phyloP scores from a whole-genome alignment of 208 protist genomes.

The Trypanosoma conorhini region DNA sequence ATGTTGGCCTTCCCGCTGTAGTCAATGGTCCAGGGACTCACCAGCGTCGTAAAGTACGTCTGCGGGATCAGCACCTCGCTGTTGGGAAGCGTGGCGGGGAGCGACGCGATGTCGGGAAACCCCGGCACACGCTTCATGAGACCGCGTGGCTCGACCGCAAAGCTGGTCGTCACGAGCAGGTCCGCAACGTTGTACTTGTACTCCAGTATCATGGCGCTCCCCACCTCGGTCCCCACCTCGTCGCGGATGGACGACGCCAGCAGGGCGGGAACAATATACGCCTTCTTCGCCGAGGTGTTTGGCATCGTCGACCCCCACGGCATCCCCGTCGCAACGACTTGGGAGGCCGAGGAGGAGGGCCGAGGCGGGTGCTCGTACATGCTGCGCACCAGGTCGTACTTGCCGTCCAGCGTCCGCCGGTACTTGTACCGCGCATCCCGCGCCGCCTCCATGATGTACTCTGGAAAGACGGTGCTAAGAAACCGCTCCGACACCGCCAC shows the following conservation, averaged over 20 bases:
- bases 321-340: slow-evolving; percentile 24
- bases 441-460: slow-evolving; percentile 53
- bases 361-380: slow-evolving; percentile 48
- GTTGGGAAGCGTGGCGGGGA: slow-evolving; percentile 30
- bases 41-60: slow-evolving; percentile 42
- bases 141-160: slow-evolving; percentile 59
- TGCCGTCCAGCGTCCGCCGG: slow-evolving; percentile 27
- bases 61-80: slow-evolving; percentile 76
- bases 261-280: slow-evolving; percentile 16
- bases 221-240: slow-evolving; percentile 37
- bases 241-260: slow-evolving; percentile 7
- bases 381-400: slow-evolving; percentile 59
- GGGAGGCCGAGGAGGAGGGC: no score
- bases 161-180: slow-evolving; percentile 29
- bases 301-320: slow-evolving; percentile 11
- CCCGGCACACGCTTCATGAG: slow-evolving; percentile 86
- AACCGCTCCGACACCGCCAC: slow-evolving; percentile 50
- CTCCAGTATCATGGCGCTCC: slow-evolving; percentile 26
- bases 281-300: slow-evolving; percentile 20
- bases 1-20: slow-evolving; percentile 16
- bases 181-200: slow-evolving; percentile 43
- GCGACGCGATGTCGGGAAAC: slow-evolving; percentile 78
- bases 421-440: slow-evolving; percentile 39
- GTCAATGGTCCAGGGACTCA: slow-evolving; percentile 51
- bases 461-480: slow-evolving; percentile 54